Percentiles rank a stretch among this genome's conserved stretches.
Evolutionary conservation across 805 yeast species (phyloP).

Genomic region (Hanseniaspora singularis): DNA sequence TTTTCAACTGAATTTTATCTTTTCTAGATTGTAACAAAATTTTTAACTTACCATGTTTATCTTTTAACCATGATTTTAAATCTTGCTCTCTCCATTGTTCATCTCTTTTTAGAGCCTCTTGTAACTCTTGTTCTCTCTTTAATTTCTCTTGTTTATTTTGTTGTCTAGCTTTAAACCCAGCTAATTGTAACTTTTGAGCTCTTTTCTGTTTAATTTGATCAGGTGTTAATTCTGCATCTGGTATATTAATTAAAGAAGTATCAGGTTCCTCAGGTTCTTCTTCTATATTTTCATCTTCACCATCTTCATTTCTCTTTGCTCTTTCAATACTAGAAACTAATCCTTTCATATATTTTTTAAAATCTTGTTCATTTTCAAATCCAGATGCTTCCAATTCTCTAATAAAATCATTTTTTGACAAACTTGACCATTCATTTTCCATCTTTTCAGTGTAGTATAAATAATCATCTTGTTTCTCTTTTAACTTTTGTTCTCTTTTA

Average conservation of each 20-base stretch:
- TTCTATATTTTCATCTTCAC: conserved; percentile 37
- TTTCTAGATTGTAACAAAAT: conserved; percentile 48
- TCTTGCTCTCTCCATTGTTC: conserved; percentile 66
- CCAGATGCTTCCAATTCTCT: conserved; percentile 57
- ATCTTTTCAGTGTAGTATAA: conserved; percentile 54
- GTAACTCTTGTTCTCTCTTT: conserved; percentile 46
- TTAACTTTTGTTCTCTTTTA: conserved; percentile 64
- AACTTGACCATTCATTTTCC: conserved; percentile 35
- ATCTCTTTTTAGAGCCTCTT: conserved; percentile 54
- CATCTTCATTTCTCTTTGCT: conserved; percentile 58
- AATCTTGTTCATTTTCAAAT: conserved; percentile 61
- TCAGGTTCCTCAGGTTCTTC: conserved; percentile 35
- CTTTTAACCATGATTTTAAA: conserved; percentile 65
- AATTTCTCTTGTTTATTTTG: conserved; percentile 70
- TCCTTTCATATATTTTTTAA: conserved; percentile 50
- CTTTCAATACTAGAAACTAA: conserved; percentile 59
- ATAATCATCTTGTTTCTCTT: conserved; percentile 69
- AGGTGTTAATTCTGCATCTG: conserved; percentile 71
- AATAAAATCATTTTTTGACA: conserved; percentile 43
- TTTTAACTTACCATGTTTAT: conserved; percentile 51
- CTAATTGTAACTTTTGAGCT: conserved; percentile 67
- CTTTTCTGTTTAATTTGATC: conserved; percentile 80
- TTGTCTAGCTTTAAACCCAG: conserved; percentile 78
- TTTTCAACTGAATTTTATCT: conserved; percentile 57
- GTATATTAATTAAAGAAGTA: conserved; percentile 65